These are phyloP conservation scores for Pseudogymnoascus verrucosus DNA, from an alignment of 2,329 filamentous ascomycete species.

Conservation along the genomic window DNA sequence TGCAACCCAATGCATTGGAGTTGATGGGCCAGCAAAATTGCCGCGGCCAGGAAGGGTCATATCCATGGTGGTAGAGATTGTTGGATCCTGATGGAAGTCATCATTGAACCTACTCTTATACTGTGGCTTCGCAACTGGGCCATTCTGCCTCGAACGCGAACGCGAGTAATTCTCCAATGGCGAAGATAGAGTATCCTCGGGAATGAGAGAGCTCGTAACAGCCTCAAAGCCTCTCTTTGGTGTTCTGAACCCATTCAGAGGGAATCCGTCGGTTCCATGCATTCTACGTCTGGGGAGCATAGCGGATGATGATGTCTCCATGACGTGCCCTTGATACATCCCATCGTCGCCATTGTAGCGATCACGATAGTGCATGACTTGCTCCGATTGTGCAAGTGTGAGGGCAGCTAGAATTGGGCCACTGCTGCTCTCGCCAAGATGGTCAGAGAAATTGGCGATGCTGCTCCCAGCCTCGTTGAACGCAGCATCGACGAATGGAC, in stretches of 20 bases:
- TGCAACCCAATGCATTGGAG: background rate
- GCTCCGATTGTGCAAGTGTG: background rate
- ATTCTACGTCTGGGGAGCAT: background rate
- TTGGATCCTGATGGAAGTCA: background rate
- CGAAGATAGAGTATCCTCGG: background rate
- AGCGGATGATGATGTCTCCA: background rate
- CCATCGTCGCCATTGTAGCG: background rate
- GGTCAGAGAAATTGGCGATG: slow-evolving; percentile 24
- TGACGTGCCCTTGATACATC: background rate
- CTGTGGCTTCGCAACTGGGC: background rate
- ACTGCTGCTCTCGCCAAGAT: slow-evolving; percentile 6
- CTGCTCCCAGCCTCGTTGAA: slow-evolving; percentile 23
- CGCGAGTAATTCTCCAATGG: background rate
- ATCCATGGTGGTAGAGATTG: background rate
- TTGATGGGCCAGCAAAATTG: background rate
- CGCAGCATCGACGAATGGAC: slow-evolving; percentile 14
- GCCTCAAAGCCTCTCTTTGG: background rate
- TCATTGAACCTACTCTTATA: background rate
- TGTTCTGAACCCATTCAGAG: background rate
- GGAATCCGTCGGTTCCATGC: background rate
- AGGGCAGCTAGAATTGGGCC: background rate
- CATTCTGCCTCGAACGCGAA: background rate
- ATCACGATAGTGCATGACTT: background rate
- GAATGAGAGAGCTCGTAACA: background rate
- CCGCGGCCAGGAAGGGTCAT: background rate